phyloP scores from a whole-genome alignment of 768 basidiomycete species.

The Termitomyces eurrhizus region DNA sequence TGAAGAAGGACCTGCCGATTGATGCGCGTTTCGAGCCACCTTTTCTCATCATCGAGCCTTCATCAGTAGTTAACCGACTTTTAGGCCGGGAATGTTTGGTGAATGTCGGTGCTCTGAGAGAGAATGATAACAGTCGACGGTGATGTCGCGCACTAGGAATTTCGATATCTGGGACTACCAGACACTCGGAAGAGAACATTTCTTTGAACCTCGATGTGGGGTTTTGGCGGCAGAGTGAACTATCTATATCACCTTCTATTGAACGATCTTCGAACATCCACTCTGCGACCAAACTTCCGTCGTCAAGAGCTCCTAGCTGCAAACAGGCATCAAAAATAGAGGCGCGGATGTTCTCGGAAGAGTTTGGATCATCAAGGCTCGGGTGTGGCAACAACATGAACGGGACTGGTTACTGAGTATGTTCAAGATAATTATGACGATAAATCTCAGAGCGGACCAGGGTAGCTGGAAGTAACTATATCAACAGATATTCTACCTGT shows the following conservation, averaged over 20 bases:
- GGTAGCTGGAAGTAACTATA: no score
- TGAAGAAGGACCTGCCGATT: slow-evolving; percentile 14
- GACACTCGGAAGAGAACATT: slow-evolving; percentile 10
- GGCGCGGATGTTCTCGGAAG: slow-evolving; percentile 15
- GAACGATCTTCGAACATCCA: slow-evolving; percentile 30
- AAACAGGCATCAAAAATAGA: slow-evolving; percentile 30
- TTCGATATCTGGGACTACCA: background rate
- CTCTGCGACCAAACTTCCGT: slow-evolving; percentile 26
- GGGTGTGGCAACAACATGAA: background rate
- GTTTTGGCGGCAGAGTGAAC: background rate
- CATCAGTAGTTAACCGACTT: background rate
- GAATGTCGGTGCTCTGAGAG: slow-evolving; percentile 7
- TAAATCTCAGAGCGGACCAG: no score
- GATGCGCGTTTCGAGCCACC: background rate
- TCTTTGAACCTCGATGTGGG: slow-evolving; percentile 16
- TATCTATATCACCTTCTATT: background rate
- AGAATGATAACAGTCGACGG: slow-evolving; percentile 7
- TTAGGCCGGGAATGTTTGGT: background rate
- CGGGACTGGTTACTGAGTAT: background rate
- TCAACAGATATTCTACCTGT: no score
- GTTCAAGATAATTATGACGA: no score
- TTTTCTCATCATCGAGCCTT: background rate
- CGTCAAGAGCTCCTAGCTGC: slow-evolving; percentile 29
- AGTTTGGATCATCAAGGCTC: background rate
- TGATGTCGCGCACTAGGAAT: background rate